phyloP scores from a whole-genome alignment of 495 filamentous ascomycete genomes.

The Penicillium antarcticum region DNA sequence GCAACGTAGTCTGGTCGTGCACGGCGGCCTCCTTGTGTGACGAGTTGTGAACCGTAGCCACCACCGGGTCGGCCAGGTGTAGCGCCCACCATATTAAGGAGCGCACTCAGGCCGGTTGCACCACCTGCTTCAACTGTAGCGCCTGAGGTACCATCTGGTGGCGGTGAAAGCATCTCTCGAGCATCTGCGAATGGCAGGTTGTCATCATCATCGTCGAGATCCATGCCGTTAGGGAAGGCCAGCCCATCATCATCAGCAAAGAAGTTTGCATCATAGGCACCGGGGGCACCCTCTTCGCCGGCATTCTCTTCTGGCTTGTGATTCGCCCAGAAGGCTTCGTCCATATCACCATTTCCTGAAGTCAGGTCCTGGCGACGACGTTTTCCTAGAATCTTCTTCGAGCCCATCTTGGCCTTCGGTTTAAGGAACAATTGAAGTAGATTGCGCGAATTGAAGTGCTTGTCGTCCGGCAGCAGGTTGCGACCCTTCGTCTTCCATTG shows the following conservation, averaged over 20 bases:
- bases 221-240: slow-evolving; percentile 64
- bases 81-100: slow-evolving; percentile 44
- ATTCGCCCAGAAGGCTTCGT: slow-evolving; percentile 93
- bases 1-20: slow-evolving; percentile 92
- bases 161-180: slow-evolving; percentile 81
- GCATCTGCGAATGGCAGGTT: slow-evolving; percentile 88
- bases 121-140: slow-evolving; percentile 34
- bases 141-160: slow-evolving; percentile 41
- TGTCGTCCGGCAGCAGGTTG: slow-evolving; percentile 94
- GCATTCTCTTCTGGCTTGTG: slow-evolving; percentile 57
- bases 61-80: slow-evolving; percentile 42
- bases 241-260: slow-evolving; percentile 96
- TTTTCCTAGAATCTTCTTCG: slow-evolving; percentile 44
- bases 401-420: slow-evolving; percentile 75
- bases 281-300: slow-evolving; percentile 53
- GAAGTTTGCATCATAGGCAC: slow-evolving; percentile 94
- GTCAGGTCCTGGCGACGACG: slow-evolving; percentile 48
- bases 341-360: slow-evolving; percentile 65
- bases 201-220: slow-evolving; percentile 68
- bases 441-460: slow-evolving; percentile 94
- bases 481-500: slow-evolving; percentile 93
- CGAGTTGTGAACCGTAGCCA: slow-evolving; percentile 86
- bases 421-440: slow-evolving; percentile 90
- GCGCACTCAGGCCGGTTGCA: slow-evolving; percentile 36
- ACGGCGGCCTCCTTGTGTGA: slow-evolving; percentile 77